phyloP scores from a whole-genome alignment of 306 rosid species.

The Herpetospermum pedunculosum region DNA sequence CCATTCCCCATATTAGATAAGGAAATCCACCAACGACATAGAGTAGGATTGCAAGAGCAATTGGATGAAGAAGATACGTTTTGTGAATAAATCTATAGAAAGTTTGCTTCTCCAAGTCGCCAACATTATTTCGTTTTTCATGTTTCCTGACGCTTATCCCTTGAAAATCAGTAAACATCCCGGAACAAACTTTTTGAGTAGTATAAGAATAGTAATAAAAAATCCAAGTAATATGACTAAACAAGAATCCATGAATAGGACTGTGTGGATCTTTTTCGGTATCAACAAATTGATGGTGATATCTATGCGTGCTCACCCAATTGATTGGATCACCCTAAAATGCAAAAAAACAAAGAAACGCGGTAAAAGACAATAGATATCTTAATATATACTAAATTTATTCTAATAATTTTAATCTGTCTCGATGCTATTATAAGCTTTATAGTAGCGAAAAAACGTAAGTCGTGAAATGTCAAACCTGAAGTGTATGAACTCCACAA shows the following conservation, averaged over 20 bases:
- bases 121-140: constrained; percentile 40
- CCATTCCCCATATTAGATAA: constrained; percentile 67
- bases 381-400: no score
- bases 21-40: constrained; percentile 31
- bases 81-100: not conserved
- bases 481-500: not conserved
- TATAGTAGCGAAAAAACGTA: no score
- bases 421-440: no score
- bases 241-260: constrained; percentile 82
- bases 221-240: constrained; percentile 24
- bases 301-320: constrained; percentile 82
- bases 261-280: constrained; percentile 24
- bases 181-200: constrained; percentile 38
- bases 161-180: not conserved
- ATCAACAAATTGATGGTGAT: not conserved
- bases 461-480: not conserved
- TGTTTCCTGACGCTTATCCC: constrained; percentile 1
- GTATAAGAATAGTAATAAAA: constrained; percentile 30
- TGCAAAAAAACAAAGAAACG: no score
- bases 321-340: not conserved
- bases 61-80: not conserved
- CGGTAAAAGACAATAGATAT: no score
- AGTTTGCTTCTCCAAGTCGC: not conserved
- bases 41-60: constrained; percentile 28
- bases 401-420: no score